Evolutionary conservation across 768 basidiomycete genomes (phyloP), one percentile per base, ranked within the genome.

Genomic region (Boletus vermiculosoides): DNA sequence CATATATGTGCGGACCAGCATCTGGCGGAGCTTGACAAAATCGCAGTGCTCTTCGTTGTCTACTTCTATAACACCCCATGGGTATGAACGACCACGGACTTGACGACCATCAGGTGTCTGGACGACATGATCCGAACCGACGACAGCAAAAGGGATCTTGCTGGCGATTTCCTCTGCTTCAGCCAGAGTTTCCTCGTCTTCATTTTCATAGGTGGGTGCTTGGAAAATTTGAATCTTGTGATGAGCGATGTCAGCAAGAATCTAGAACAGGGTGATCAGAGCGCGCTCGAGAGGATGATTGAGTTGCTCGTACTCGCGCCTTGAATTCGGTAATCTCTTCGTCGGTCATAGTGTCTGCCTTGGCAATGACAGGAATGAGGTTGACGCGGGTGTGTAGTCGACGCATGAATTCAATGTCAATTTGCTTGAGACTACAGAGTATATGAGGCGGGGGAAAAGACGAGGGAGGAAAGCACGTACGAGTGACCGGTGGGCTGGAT

Each of bases 31-130:
- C 76, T 98, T 98, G 74, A 98, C 96, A 71, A 99, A 99, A 73
- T 99, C 97, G 65, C 97, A 99, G 71, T 99, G 97, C 18, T 94
- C 92, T 71, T 98, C 97, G 67, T 99, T 98, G 79, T 99, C 97
- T 25, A 99, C 97, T 72, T 99, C 97, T 62, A 98, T 94, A 49
- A 95, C 88, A 72, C 97, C 97, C 97, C 97, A 99, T 11, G 97
- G 97, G 73, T 99, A 99, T 4, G 85, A 80, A 64, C 97, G 92
- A 13, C 97, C 97, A 62, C 97, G 92, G 48, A 98, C 94, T 73
- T 88, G 79, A 56, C 94, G 90, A 25, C 95, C 94, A 66, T 96
- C 94, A 23, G 90, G 81, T 2, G 92, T 87, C 56, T 79, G 74
- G 33, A 99, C 90, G 53, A 88, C 75, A 61, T 80, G 79, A 75